Conservation (phyloP, 106 monocot species). For the Xerophyta viscosa region DNA sequence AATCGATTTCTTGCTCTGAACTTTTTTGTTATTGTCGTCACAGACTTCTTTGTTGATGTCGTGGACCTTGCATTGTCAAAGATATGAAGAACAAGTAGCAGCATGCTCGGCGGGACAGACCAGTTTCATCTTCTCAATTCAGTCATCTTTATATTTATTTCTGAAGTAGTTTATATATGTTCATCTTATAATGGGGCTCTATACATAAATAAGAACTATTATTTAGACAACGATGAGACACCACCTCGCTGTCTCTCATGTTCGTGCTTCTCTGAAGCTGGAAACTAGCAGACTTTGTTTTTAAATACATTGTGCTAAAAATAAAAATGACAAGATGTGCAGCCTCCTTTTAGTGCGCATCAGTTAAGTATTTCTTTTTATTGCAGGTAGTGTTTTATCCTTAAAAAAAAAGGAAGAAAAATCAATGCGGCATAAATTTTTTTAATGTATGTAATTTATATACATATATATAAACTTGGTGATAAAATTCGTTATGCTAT, state of each 20-base stretch:
- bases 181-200: neutral
- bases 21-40: neutral
- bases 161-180: neutral
- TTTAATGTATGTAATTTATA: too few relatives aligned
- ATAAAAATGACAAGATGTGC: too few relatives aligned
- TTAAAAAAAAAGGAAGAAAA: too few relatives aligned
- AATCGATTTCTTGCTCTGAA: neutral
- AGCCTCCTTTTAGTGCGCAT: too few relatives aligned
- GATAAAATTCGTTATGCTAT: too few relatives aligned
- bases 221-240: slow-evolving; percentile 6
- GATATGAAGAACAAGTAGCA: slow-evolving; percentile 22
- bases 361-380: too few relatives aligned
- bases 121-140: neutral
- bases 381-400: too few relatives aligned
- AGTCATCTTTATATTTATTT: neutral
- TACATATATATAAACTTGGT: too few relatives aligned
- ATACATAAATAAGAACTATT: neutral
- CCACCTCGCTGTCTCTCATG: slow-evolving; percentile 12
- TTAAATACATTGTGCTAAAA: too few relatives aligned
- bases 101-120: neutral
- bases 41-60: slow-evolving; percentile 55
- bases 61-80: slow-evolving; percentile 65
- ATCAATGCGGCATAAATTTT: too few relatives aligned
- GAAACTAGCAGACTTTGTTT: too few relatives aligned
- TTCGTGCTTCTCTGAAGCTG: neutral